Conservation (phyloP, 768 basidiomycete species). For the Termitomyces sp. region DNA sequence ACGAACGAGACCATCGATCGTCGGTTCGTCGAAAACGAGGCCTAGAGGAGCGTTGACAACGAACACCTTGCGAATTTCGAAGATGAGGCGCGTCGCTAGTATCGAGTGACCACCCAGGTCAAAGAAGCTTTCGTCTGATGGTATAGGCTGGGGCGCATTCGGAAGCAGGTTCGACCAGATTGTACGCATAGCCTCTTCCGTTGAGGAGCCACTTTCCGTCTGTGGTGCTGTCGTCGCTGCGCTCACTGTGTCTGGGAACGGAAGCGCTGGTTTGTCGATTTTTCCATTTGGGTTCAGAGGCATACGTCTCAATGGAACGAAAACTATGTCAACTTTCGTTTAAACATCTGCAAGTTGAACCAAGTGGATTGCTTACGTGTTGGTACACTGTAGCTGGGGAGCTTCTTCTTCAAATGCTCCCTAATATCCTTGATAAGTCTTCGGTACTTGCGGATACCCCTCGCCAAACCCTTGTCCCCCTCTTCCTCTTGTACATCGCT, state of each 20-base stretch:
- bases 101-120: conserved; percentile 99
- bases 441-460: conserved; percentile 81
- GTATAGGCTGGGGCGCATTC: conserved; percentile 69
- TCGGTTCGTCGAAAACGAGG: conserved; percentile 88
- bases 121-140: conserved; percentile 93
- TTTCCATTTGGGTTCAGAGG: conserved; percentile 99
- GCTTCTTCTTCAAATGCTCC: conserved; percentile 93
- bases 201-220: conserved; percentile 46
- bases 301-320: conserved; percentile 92
- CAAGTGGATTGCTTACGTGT: conserved; percentile 52
- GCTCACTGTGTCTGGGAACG: conserved; percentile 95
- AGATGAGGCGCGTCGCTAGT: conserved; percentile 93
- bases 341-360: not conserved
- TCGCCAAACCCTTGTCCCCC: conserved; percentile 54
- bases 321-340: conserved; percentile 47
- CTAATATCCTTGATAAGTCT: conserved; percentile 89
- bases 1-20: conserved; percentile 67
- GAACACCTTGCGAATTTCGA: conserved; percentile 92
- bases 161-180: conserved; percentile 86
- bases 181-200: conserved; percentile 74
- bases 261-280: conserved; percentile 96
- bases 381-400: conserved; percentile 93
- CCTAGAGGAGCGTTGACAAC: conserved; percentile 88
- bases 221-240: conserved; percentile 34
- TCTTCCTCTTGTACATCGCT: conserved; percentile 58